Conservation (phyloP, 2,329 filamentous ascomycete species). For the Elsinoe ampelina region DNA sequence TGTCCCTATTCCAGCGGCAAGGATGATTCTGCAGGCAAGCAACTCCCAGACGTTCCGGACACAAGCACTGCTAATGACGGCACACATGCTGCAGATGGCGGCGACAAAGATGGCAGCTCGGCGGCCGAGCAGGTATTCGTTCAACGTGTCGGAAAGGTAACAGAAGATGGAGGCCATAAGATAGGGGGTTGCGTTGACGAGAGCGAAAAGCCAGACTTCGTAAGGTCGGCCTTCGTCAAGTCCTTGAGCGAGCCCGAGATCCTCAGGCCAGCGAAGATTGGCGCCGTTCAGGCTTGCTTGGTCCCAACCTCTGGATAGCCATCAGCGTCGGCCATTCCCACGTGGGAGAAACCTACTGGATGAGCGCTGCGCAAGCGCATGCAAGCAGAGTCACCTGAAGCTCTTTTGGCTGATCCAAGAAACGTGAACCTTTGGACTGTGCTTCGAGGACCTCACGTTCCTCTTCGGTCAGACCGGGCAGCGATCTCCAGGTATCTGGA, state of each 20-base stretch:
- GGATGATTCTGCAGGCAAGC: slow-evolving; percentile 24
- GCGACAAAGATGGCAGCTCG: slow-evolving; percentile 24
- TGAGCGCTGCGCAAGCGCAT: slow-evolving; percentile 27
- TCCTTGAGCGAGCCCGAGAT: slow-evolving; percentile 20
- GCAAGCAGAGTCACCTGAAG: slow-evolving; percentile 26
- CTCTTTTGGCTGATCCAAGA: slow-evolving; percentile 26
- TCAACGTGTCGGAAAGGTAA: slow-evolving; percentile 26
- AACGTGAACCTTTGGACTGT: slow-evolving; percentile 11
- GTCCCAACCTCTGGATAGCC: slow-evolving; percentile 22
- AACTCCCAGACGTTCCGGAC: slow-evolving; percentile 23
- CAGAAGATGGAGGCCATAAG: slow-evolving; percentile 25
- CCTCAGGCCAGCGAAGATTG: slow-evolving; percentile 26
- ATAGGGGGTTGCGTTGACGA: slow-evolving; percentile 27
- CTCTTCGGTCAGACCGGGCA: slow-evolving; percentile 20
- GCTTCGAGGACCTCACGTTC: slow-evolving; percentile 20
- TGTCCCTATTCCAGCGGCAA: slow-evolving; percentile 28
- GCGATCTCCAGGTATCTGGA: slow-evolving; percentile 20
- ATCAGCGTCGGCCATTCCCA: background rate
- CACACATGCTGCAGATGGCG: slow-evolving; percentile 23
- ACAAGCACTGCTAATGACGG: slow-evolving; percentile 24
- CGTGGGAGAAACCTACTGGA: slow-evolving; percentile 18
- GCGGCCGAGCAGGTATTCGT: slow-evolving; percentile 26
- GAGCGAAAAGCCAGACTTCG: slow-evolving; percentile 24
- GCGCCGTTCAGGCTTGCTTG: slow-evolving; percentile 27
- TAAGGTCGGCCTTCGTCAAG: slow-evolving; percentile 17